phyloP scores from a whole-genome alignment of 768 basidiomycete species.

The Leccinum sublutescens region DNA sequence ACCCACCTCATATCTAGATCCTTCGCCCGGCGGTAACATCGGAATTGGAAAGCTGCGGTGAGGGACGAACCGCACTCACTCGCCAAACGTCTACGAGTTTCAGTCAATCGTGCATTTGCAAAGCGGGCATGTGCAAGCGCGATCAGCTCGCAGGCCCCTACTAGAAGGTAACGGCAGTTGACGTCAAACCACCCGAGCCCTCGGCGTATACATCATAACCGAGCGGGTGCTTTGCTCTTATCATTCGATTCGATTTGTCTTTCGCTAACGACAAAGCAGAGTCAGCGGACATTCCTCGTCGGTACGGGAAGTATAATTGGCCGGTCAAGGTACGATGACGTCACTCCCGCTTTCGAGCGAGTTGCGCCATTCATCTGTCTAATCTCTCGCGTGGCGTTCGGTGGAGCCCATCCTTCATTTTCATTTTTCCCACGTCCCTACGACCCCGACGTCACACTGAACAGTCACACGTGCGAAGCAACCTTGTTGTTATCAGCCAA shows the following conservation, averaged over 20 bases:
- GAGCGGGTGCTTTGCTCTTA: background rate
- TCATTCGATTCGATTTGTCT: background rate
- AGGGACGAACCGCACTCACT: background rate
- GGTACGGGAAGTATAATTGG: background rate
- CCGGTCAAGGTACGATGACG: background rate
- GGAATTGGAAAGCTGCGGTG: background rate
- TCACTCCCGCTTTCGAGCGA: background rate
- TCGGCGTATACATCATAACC: background rate
- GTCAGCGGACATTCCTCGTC: background rate
- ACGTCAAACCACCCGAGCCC: background rate
- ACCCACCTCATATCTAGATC: slow-evolving; percentile 2
- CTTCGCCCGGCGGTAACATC: background rate
- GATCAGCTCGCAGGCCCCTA: background rate
- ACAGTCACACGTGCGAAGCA: background rate
- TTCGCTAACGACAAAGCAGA: background rate
- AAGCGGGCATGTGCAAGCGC: background rate
- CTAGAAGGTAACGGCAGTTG: background rate
- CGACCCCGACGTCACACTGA: background rate
- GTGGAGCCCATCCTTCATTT: background rate
- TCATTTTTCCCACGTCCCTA: background rate
- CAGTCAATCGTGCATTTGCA: background rate
- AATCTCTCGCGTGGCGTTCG: background rate
- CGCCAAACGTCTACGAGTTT: background rate
- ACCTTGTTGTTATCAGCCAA: background rate
- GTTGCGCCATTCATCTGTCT: background rate